phyloP scores from a whole-genome alignment of 306 rosid species.

The Aeschynomene evenia region DNA sequence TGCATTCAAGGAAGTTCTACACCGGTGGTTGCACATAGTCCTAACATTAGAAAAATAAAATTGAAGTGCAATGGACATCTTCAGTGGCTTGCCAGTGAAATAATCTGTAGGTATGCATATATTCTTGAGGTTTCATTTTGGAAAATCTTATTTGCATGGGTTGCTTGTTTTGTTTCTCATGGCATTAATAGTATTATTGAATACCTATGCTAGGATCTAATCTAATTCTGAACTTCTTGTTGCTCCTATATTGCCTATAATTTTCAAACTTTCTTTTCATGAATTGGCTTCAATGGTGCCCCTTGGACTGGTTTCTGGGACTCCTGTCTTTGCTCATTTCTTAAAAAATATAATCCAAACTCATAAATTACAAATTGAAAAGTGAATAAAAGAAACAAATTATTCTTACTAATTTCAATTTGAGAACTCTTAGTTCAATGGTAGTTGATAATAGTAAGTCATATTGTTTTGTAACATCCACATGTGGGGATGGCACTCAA shows the following conservation, averaged over 20 bases:
- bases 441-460: neutral
- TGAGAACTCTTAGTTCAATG: neutral
- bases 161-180: neutral
- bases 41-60: neutral
- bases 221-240: slow-evolving; percentile 2
- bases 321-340: neutral
- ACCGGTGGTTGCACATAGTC: slow-evolving; percentile 51
- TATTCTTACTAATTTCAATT: neutral
- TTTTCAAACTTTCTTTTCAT: neutral
- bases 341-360: neutral
- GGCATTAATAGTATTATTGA: neutral
- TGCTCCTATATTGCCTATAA: neutral
- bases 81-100: slow-evolving; percentile 10
- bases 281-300: neutral
- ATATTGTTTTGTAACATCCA: neutral
- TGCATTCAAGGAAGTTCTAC: slow-evolving; percentile 39
- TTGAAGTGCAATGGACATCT: slow-evolving; percentile 7
- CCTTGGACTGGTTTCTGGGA: neutral
- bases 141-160: neutral
- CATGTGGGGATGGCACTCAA: neutral
- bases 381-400: neutral
- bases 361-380: neutral
- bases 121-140: neutral
- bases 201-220: neutral
- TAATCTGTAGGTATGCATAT: slow-evolving; percentile 36